Conservation (phyloP, 371 early-diverging fungal species). For the Thermomucor indicae-seudaticae region DNA sequence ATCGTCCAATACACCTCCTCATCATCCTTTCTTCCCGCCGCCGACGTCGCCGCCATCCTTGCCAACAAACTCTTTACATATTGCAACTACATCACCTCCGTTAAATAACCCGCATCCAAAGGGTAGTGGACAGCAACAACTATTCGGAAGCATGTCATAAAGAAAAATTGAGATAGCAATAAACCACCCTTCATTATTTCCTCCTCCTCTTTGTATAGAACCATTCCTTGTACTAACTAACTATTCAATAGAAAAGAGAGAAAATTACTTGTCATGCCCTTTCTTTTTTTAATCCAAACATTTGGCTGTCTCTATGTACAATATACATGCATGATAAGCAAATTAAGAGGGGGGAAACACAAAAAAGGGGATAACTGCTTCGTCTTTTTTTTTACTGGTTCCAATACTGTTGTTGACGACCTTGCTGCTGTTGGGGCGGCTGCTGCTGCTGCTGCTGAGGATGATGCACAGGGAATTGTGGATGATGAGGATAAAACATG, state of each 20-base stretch:
- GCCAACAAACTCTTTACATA: not conserved
- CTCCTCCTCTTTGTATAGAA: too few species aligned
- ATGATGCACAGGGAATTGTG: slow-evolving; percentile 5
- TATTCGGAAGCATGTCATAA: not conserved
- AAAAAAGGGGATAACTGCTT: not conserved
- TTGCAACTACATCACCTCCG: not conserved
- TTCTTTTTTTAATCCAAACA: not conserved
- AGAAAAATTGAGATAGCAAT: not conserved
- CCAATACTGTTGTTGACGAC: slow-evolving; percentile 13
- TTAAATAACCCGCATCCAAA: not conserved
- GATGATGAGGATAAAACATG: slow-evolving; percentile 7
- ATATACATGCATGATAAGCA: too few species aligned
- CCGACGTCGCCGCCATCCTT: not conserved
- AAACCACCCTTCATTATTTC: too few species aligned
- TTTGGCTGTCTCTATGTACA: not conserved
- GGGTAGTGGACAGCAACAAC: not conserved
- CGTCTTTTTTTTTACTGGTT: slow-evolving; percentile 4
- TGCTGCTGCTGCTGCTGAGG: slow-evolving; percentile 10
- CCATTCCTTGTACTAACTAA: too few species aligned
- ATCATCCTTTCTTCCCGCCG: not conserved
- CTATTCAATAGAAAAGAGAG: too few species aligned
- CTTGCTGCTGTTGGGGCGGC: not conserved
- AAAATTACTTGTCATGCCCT: too few species aligned
- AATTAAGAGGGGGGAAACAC: too few species aligned
- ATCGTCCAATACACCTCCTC: not conserved